Base-by-base conservation (phyloP, 129 eudicot genomes). In the Oenanthe sinensis region DNA sequence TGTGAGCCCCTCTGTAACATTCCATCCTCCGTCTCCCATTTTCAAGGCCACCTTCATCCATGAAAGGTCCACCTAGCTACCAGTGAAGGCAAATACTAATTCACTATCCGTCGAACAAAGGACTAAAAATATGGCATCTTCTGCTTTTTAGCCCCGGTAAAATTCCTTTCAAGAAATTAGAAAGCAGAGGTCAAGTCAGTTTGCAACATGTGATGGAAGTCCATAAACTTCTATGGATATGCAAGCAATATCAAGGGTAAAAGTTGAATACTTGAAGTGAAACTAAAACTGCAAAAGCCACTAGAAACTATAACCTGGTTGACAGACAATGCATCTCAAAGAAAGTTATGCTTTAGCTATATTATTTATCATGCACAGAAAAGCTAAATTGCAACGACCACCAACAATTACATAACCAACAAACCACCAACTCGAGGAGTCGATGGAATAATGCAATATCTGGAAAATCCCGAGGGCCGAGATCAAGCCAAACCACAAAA, bases 21-120 rank as follows among this genome's bases (percentile, higher is more conserved):
- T 82, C 86, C 79, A 79, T 55, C 77, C 80, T 76, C 33, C 74
- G 84, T 58, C 83, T 87, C 54, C 75, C 81, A 78, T 78, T 83
- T 52, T 79, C 88, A 48, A 48, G 79, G 26, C 79, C 81, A 36
- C 83, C 81, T 39, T 80, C 81, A 69, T 84, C 90, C 88, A 87
- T 87, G 19, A 17, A 45, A 22, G 48, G 77, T 73, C 37, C 13
- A 73, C 58, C 39, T 24, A 73, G 58, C 42, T 73, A 26, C 55
- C 37, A 24, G 22, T 20, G 20, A 24, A 44, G 19, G 55, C 39
- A 73, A 20, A 73, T 22, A 45, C 22, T 22, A 24, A 73, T 73
- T 40, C 54, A 73, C 45, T 33, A 71, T 3, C 45, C 1, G 10
- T 45, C 45, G 58, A 15, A 22, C 3, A 26, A 45, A 17, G 3